Percentiles rank a stretch among this genome's conserved stretches.
phyloP scores from a whole-genome alignment of 345 rosid genomes.

The Eucalyptus camaldulensis region DNA sequence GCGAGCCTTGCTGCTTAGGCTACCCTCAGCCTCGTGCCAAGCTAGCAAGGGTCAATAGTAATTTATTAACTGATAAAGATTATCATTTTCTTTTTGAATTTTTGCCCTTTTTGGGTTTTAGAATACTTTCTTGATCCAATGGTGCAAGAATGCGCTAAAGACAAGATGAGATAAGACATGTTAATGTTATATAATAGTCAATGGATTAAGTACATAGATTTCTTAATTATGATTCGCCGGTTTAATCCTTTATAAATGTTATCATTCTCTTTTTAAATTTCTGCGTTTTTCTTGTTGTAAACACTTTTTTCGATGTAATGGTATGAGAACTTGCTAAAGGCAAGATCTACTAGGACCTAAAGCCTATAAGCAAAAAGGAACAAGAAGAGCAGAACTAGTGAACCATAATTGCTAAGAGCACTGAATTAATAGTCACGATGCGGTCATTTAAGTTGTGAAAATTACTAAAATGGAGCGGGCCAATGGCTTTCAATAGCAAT shows the following conservation, averaged over 20 bases:
- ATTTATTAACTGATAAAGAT: neutral
- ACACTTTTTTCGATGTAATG: neutral
- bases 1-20: no score
- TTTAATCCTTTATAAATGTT: neutral
- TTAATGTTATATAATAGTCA: neutral
- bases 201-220: neutral
- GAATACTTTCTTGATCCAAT: neutral
- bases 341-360: fast-evolving
- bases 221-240: neutral
- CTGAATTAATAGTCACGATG: fast-evolving
- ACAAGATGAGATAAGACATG: neutral
- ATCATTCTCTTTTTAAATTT: neutral
- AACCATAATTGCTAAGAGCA: neutral
- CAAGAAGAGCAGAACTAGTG: fast-evolving
- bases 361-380: neutral
- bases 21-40: fast-evolving
- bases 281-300: no score
- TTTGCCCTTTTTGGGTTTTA: neutral
- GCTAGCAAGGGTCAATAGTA: no score
- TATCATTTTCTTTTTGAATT: neutral
- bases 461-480: neutral
- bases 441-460: neutral
- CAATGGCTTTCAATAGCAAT: no score
- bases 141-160: neutral
- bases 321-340: neutral